These are phyloP conservation scores for Vanilla planifolia DNA, from an alignment of 106 monocot species.

Conservation along the genomic window DNA sequence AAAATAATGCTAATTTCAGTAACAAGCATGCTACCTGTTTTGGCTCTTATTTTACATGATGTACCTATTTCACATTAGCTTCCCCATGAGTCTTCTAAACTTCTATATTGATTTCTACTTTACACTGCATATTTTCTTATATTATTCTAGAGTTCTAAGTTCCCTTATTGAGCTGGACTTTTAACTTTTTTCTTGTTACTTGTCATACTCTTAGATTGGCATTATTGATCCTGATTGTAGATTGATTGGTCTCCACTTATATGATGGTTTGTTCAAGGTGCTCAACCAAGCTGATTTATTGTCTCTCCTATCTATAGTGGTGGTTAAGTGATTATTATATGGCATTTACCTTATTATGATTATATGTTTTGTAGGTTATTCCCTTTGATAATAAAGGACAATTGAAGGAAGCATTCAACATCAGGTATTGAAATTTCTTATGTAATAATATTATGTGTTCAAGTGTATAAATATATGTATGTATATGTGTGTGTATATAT, in stretches of 20 bases:
- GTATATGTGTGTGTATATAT: too few relatives aligned
- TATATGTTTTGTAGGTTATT: conserved; percentile 67
- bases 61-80: too few relatives aligned
- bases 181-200: background rate
- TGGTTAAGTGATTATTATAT: background rate
- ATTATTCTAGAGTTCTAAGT: background rate
- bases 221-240: conserved; percentile 79
- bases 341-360: background rate
- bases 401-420: conserved; percentile 98
- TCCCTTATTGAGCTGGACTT: too few relatives aligned
- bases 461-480: too few relatives aligned
- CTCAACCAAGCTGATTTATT: background rate
- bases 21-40: background rate
- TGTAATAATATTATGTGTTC: background rate
- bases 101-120: too few relatives aligned
- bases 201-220: conserved; percentile 42
- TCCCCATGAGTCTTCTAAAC: too few relatives aligned
- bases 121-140: background rate
- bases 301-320: background rate
- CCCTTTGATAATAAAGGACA: conserved; percentile 99
- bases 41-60: background rate
- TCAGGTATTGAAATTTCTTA: conserved; percentile 45
- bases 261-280: conserved; percentile 86
- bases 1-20: background rate
- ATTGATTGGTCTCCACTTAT: conserved; percentile 72